Conservation (phyloP, 2,329 filamentous ascomycete species). For the Capronia epimyces region DNA sequence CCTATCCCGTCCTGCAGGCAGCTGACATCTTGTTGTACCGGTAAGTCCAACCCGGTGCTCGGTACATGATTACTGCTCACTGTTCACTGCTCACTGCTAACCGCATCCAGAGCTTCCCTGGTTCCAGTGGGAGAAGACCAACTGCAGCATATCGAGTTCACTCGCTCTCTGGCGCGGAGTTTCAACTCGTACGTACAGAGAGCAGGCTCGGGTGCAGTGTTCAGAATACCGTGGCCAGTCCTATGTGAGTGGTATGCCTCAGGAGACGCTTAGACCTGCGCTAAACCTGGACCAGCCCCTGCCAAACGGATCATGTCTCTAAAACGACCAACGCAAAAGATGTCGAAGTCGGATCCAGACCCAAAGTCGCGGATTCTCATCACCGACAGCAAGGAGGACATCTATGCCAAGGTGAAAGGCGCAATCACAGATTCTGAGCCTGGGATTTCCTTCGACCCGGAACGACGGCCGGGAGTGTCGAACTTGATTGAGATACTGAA, state of each 20-base stretch:
- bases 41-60: constrained; percentile 37
- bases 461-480: constrained; percentile 69
- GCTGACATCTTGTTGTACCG: constrained; percentile 87
- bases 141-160: constrained; percentile 86
- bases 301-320: constrained; percentile 87
- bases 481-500: constrained; percentile 80
- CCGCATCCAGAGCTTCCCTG: constrained; percentile 64
- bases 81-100: constrained; percentile 5
- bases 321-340: constrained; percentile 67
- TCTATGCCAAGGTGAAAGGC: constrained; percentile 62
- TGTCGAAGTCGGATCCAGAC: constrained; percentile 83
- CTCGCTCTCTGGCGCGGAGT: constrained; percentile 74
- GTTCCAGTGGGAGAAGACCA: constrained; percentile 98
- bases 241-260: constrained; percentile 51
- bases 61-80: too few relatives aligned
- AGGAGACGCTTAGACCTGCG: neutral
- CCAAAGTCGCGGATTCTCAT: constrained; percentile 74
- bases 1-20: constrained; percentile 91
- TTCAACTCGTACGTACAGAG: constrained; percentile 69
- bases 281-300: constrained; percentile 52
- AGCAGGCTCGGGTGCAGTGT: constrained; percentile 34
- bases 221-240: constrained; percentile 64
- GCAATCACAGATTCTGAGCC: constrained; percentile 70
- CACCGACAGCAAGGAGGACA: constrained; percentile 61
- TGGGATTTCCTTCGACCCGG: constrained; percentile 67